Evolutionary conservation across 768 basidiomycete species (phyloP), one percentile per base, ranked within the genome.

Genomic region (Flagelloscypha sp.): DNA sequence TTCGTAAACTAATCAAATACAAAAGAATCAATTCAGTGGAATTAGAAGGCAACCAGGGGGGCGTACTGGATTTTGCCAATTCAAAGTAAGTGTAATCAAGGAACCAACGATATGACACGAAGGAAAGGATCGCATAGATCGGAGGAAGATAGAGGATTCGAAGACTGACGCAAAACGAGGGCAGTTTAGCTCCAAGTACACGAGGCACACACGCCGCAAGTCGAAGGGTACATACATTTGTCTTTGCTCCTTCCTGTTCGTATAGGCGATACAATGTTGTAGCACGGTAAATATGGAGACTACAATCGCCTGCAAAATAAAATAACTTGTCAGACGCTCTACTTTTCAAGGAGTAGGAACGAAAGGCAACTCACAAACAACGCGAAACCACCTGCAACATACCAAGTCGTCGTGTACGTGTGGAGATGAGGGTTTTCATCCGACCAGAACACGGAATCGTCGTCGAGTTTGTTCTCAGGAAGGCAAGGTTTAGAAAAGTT

Each of bases 41-140:
- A n/a, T n/a, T n/a, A n/a, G n/a, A n/a, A n/a, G n/a, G n/a, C n/a
- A n/a, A n/a, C n/a, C n/a, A n/a, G n/a, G n/a, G n/a, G n/a, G n/a
- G 46, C 68, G 30, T 36, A 73, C 72, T 59, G 33, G 58, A 48
- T 56, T 74, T 61, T 29, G 61, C 57, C 27, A 74, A 63, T 23
- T 56, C 58, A 46, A 73, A 74, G 48, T 74, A 76, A 24, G 72
- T 76, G 44, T 73, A 78, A 33, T 59, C 57, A 23, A 72, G 62
- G 57, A 75, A 79, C 53, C 43, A 79, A 6, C 76, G 65, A 43
- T 73, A 78, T 21, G 71, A 72, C 43, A 78, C 65, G 61, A 78
- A 78, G 3, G 74, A 74, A 32, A 78, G 58, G 36, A 78, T 48
- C 24, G 70, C 66, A 46, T 69, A 75, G 24, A 76, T 55, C 4